Evolutionary conservation across 257 asterid genomes (phyloP).

Genomic region (Scutellaria galericulata): DNA sequence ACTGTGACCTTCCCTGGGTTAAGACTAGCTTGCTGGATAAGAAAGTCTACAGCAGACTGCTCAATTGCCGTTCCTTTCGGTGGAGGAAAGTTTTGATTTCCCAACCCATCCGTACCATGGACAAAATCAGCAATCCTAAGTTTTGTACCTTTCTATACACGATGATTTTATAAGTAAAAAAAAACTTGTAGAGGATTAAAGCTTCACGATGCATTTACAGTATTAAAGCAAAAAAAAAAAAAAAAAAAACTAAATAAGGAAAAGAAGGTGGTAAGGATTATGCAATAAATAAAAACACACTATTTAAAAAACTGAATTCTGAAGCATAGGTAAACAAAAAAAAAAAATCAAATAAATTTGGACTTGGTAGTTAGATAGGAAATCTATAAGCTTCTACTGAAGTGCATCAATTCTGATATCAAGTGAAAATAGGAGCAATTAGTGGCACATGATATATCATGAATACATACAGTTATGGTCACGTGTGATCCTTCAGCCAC

Average conservation of each 20-base stretch:
- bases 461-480: conserved; percentile 76
- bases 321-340: not conserved
- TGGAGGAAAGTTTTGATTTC: conserved; percentile 95
- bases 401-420: conserved; percentile 6
- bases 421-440: conserved; percentile 6
- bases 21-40: conserved; percentile 65
- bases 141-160: conserved; percentile 85
- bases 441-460: not conserved
- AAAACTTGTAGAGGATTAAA: conserved; percentile 16
- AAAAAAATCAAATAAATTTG: not conserved
- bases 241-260: conserved; percentile 12
- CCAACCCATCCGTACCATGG: conserved; percentile 98
- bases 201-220: conserved; percentile 17
- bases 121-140: conserved; percentile 95
- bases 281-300: not conserved
- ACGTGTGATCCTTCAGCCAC: conserved; percentile 99
- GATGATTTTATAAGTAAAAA: conserved; percentile 11
- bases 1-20: conserved; percentile 89
- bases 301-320: not conserved
- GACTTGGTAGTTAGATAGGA: not conserved
- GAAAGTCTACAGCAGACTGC: conserved; percentile 79
- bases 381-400: conserved; percentile 1
- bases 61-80: conserved; percentile 81
- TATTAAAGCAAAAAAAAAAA: conserved; percentile 7
- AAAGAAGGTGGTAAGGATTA: not conserved